These are phyloP conservation scores for Gossypium trilobum DNA, from an alignment of 441 rosid species.

Conservation along the genomic window DNA sequence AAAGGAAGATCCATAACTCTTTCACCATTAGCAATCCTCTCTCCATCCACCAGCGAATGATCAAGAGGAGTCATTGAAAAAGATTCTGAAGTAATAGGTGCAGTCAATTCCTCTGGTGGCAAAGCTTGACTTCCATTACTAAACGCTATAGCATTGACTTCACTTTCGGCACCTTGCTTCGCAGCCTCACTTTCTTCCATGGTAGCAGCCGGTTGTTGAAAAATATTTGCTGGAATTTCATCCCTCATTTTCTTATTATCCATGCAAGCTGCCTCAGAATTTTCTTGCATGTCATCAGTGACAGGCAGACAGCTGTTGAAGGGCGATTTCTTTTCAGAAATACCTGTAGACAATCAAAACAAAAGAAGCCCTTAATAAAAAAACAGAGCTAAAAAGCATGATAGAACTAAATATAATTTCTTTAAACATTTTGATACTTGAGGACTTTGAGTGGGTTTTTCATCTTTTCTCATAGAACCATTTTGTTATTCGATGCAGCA, in stretches of 20 bases:
- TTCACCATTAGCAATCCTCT: slow-evolving; percentile 2
- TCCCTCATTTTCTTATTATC: not conserved
- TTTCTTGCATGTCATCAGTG: slow-evolving; percentile 3
- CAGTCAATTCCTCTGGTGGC: slow-evolving; percentile 8
- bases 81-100: not conserved
- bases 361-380: not conserved
- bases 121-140: not conserved
- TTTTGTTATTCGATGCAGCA: not conserved
- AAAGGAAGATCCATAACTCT: not conserved
- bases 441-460: not conserved
- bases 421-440: not conserved
- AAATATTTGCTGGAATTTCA: not conserved
- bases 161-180: not conserved
- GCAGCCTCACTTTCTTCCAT: not conserved
- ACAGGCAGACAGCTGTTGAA: not conserved
- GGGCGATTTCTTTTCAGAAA: not conserved
- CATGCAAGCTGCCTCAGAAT: not conserved
- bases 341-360: not conserved
- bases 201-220: slow-evolving; percentile 2
- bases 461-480: not conserved
- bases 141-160: not conserved
- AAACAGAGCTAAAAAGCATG: not conserved
- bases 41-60: slow-evolving; percentile 7
- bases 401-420: not conserved
- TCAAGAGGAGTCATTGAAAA: not conserved